These are phyloP conservation scores for Globisporangium viniferum DNA, from an alignment of 352 stramenopile genomes.

Conservation along the genomic window DNA sequence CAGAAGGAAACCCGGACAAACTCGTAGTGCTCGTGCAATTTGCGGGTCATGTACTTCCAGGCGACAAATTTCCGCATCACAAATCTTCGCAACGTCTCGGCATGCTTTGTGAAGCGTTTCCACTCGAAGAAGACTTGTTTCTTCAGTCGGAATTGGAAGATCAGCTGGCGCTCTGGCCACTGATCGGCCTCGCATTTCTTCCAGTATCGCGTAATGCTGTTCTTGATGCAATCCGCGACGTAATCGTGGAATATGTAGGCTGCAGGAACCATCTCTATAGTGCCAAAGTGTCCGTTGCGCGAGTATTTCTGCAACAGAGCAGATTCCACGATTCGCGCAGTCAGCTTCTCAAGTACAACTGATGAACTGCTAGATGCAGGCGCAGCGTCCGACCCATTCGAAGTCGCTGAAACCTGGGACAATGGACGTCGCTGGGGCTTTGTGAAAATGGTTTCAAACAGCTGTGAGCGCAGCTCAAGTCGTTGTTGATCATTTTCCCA, in stretches of 20 bases:
- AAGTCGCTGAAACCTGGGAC: conserved; percentile 4
- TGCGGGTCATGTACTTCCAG: conserved; percentile 55
- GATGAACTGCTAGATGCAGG: not conserved
- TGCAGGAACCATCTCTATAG: conserved; percentile 36
- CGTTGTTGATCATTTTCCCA: conserved; percentile 54
- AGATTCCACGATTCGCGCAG: conserved; percentile 44
- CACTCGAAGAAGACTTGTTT: conserved; percentile 53
- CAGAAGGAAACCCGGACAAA: conserved; percentile 71
- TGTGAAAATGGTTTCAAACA: conserved; percentile 64
- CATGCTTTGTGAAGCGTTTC: conserved; percentile 40
- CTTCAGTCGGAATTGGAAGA: conserved; percentile 57
- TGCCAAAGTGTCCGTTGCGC: conserved; percentile 75
- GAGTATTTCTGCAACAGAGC: conserved; percentile 77
- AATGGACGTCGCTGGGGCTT: conserved; percentile 43
- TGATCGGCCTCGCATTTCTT: conserved; percentile 35
- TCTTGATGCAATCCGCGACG: conserved; percentile 48
- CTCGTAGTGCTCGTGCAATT: conserved; percentile 42
- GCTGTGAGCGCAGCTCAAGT: conserved; percentile 41
- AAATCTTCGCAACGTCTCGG: conserved; percentile 29
- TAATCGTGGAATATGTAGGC: conserved; percentile 62
- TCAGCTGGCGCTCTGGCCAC: conserved; percentile 57
- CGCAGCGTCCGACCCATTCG: conserved; percentile 7
- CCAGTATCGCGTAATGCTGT: conserved; percentile 38
- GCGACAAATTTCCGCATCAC: conserved; percentile 61
- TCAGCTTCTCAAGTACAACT: conserved; percentile 38